phyloP scores from a whole-genome alignment of 2,329 filamentous ascomycete genomes.

The Epichloe sylvatica region DNA sequence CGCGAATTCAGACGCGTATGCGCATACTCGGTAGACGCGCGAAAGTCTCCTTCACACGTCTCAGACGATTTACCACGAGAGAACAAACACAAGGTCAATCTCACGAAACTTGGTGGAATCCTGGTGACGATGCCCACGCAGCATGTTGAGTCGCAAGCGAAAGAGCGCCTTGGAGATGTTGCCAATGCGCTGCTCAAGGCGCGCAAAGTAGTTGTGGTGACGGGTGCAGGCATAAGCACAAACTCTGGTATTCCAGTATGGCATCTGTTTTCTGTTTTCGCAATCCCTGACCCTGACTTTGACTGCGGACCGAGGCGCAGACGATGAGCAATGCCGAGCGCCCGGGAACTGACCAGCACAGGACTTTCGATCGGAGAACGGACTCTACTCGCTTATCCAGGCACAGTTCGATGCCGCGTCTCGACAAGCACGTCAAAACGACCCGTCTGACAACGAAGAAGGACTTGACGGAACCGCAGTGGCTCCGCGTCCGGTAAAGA shows the following conservation, averaged over 20 bases:
- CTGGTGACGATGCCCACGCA: slow-evolving; percentile 40
- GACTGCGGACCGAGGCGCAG: not conserved
- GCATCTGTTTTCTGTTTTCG: not conserved
- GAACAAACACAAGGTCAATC: not conserved
- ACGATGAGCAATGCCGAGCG: not conserved
- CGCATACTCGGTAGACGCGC: too few relatives aligned
- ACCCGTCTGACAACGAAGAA: slow-evolving; percentile 12
- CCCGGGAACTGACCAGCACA: slow-evolving; percentile 17
- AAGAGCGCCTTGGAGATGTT: slow-evolving; percentile 46
- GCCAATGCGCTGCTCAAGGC: slow-evolving; percentile 51
- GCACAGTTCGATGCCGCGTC: slow-evolving; percentile 46
- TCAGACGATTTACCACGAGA: not conserved
- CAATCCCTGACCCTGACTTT: not conserved
- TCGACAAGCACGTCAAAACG: slow-evolving; percentile 19
- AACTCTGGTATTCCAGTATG: slow-evolving; percentile 61
- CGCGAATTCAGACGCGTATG: not conserved
- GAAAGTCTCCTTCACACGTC: not conserved
- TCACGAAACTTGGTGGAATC: not conserved
- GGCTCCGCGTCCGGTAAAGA: slow-evolving; percentile 17
- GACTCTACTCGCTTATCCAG: slow-evolving; percentile 59
- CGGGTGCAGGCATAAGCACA: slow-evolving; percentile 60
- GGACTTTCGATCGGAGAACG: slow-evolving; percentile 62
- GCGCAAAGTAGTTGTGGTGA: slow-evolving; percentile 56
- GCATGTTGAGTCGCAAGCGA: slow-evolving; percentile 38
- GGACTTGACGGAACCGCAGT: slow-evolving; percentile 10